phyloP scores from a whole-genome alignment of 2,329 filamentous ascomycete species.

The Paraphaeosphaeria sporulosa region DNA sequence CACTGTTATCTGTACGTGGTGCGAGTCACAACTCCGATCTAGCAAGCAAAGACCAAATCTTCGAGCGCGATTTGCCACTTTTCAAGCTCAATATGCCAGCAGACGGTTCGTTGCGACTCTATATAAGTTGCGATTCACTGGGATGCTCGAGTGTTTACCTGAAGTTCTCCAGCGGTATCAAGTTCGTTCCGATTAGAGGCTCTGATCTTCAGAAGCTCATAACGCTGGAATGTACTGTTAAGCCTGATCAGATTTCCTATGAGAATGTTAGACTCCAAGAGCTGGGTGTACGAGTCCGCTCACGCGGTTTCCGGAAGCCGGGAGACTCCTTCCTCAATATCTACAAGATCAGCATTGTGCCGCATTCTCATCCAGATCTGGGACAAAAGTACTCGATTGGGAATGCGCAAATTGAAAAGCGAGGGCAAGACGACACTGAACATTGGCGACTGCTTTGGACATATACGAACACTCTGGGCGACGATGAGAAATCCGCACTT shows the following conservation, averaged over 20 bases:
- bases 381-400: slow-evolving; percentile 14
- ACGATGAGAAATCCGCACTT: neutral
- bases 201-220: neutral
- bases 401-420: slow-evolving; percentile 23
- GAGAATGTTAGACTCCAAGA: slow-evolving; percentile 26
- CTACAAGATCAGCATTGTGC: slow-evolving; percentile 27
- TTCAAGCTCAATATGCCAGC: slow-evolving; percentile 46
- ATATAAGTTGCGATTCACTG: slow-evolving; percentile 16
- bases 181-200: slow-evolving; percentile 10
- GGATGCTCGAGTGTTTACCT: slow-evolving; percentile 25
- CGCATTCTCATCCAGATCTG: neutral
- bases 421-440: slow-evolving; percentile 23
- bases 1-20: slow-evolving; percentile 30
- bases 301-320: slow-evolving; percentile 6
- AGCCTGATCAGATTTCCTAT: neutral
- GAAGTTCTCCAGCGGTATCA: slow-evolving; percentile 17
- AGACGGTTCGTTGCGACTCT: slow-evolving; percentile 30
- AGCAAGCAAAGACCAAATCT: neutral
- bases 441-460: slow-evolving; percentile 40
- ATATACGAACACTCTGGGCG: slow-evolving; percentile 7
- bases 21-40: slow-evolving; percentile 1
- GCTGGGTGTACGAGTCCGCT: slow-evolving; percentile 31
- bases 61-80: slow-evolving; percentile 30
- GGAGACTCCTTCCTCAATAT: slow-evolving; percentile 19
- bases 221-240: neutral